Evolutionary conservation across 2,329 filamentous ascomycete species (phyloP).

Genomic region (Bimuria novae-zelandiae): DNA sequence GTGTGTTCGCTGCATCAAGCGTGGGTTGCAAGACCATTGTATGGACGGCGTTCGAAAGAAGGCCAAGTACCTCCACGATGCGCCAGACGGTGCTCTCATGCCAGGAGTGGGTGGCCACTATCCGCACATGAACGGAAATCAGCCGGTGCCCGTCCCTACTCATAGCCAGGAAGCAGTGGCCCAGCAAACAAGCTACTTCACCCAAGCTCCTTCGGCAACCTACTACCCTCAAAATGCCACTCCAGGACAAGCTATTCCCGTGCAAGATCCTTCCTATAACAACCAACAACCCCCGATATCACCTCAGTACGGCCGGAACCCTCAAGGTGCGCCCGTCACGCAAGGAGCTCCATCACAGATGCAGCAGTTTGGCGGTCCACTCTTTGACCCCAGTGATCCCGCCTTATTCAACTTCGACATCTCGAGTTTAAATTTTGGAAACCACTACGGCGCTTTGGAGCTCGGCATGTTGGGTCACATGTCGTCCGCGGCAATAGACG

Average conservation of each 20-base stretch:
- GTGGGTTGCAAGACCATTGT: conserved; percentile 86
- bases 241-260: conserved; percentile 47
- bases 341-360: conserved; percentile 45
- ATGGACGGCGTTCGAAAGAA: conserved; percentile 98
- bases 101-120: conserved; percentile 80
- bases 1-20: conserved; percentile 91
- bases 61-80: conserved; percentile 98
- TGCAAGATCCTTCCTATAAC: conserved; percentile 60
- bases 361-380: conserved; percentile 57
- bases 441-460: conserved; percentile 92
- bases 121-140: conserved; percentile 56
- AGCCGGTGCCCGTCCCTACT: conserved; percentile 43
- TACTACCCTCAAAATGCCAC: conserved; percentile 49
- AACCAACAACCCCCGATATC: conserved; percentile 74
- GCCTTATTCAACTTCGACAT: conserved; percentile 95
- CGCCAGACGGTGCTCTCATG: conserved; percentile 83
- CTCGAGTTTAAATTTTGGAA: conserved; percentile 91
- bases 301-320: conserved; percentile 68
- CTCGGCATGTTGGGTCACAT: conserved; percentile 97
- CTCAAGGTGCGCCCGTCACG: conserved; percentile 51
- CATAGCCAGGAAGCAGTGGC: conserved; percentile 33
- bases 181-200: conserved; percentile 50
- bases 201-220: conserved; percentile 40
- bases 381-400: conserved; percentile 91
- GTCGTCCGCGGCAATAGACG: conserved; percentile 86